These are phyloP conservation scores for Escovopsis sp. DNA, from an alignment of 2,329 filamentous ascomycete genomes.

Conservation along the genomic window DNA sequence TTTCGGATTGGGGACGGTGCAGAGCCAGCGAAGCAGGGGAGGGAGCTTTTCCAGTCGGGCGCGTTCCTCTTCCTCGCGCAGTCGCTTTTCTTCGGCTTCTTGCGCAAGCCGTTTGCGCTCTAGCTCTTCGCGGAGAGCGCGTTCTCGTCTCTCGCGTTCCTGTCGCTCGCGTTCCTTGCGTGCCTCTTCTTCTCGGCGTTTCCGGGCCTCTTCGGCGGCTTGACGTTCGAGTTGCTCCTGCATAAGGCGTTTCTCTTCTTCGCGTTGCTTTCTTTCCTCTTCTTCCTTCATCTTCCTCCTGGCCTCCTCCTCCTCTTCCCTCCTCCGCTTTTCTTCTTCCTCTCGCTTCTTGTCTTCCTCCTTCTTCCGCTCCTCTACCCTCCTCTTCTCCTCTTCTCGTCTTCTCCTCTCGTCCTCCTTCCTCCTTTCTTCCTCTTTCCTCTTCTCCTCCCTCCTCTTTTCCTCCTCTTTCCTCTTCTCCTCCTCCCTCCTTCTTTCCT, in stretches of 20 bases:
- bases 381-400: slow-evolving; percentile 22
- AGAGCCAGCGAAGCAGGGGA: slow-evolving; percentile 46
- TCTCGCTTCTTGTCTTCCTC: slow-evolving; percentile 23
- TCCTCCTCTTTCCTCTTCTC: slow-evolving; percentile 31
- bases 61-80: slow-evolving; percentile 40
- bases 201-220: slow-evolving; percentile 33
- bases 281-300: slow-evolving; percentile 21
- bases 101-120: slow-evolving; percentile 34
- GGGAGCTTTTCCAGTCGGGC: slow-evolving; percentile 42
- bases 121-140: slow-evolving; percentile 27
- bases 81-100: slow-evolving; percentile 35
- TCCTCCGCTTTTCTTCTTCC: slow-evolving; percentile 20
- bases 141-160: slow-evolving; percentile 33
- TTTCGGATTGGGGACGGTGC: slow-evolving; percentile 36
- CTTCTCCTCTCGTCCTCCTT: slow-evolving; percentile 23
- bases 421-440: slow-evolving; percentile 16
- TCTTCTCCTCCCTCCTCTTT: slow-evolving; percentile 24
- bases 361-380: slow-evolving; percentile 16
- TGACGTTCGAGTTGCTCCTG: slow-evolving; percentile 32
- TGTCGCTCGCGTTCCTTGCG: slow-evolving; percentile 37
- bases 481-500: slow-evolving; percentile 26
- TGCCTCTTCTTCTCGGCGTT: slow-evolving; percentile 23
- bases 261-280: slow-evolving; percentile 20
- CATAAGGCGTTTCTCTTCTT: slow-evolving; percentile 31
- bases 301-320: slow-evolving; percentile 25